A percentile compares a stretch with the other conserved stretches of the same genome.
Conservation (phyloP, 768 basidiomycete species). For the Dioszegia crocea region DNA sequence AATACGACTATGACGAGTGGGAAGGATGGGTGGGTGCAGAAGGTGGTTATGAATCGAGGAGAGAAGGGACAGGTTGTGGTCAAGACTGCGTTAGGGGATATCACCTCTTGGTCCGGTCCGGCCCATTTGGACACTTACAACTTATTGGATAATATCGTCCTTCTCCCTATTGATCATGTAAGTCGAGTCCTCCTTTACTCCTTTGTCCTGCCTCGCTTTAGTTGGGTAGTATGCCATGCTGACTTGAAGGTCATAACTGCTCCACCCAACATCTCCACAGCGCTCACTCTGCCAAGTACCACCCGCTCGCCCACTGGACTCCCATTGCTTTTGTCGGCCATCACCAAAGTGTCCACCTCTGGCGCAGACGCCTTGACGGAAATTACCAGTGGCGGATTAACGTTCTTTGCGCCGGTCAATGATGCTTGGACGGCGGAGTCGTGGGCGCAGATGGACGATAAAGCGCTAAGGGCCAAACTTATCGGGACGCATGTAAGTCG, state of each 20-base stretch:
- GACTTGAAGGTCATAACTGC: conserved; percentile 25
- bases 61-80: conserved; percentile 16
- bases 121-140: conserved; percentile 10
- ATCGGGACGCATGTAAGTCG: conserved; percentile 35
- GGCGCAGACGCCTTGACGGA: conserved; percentile 18
- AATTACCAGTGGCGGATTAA: conserved; percentile 29
- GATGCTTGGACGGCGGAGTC: conserved; percentile 22
- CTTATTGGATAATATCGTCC: conserved; percentile 23
- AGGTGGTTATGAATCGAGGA: conserved; percentile 16
- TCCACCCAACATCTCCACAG: conserved; percentile 23
- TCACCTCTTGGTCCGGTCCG: conserved; percentile 24
- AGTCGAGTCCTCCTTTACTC: conserved; percentile 6
- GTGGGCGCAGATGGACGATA: conserved; percentile 11
- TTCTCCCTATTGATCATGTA: conserved; percentile 38
- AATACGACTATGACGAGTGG: not conserved
- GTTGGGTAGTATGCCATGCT: too few relatives aligned
- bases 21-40: conserved; percentile 7
- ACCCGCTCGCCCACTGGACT: conserved; percentile 13
- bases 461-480: not conserved
- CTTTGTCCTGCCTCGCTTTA: not conserved
- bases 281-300: conserved; percentile 14
- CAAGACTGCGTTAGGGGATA: conserved; percentile 19
- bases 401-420: conserved; percentile 42
- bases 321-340: conserved; percentile 10
- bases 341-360: conserved; percentile 11